Evolutionary conservation across 345 rosid genomes (phyloP).

Genomic region (Anastatica hierochuntica): DNA sequence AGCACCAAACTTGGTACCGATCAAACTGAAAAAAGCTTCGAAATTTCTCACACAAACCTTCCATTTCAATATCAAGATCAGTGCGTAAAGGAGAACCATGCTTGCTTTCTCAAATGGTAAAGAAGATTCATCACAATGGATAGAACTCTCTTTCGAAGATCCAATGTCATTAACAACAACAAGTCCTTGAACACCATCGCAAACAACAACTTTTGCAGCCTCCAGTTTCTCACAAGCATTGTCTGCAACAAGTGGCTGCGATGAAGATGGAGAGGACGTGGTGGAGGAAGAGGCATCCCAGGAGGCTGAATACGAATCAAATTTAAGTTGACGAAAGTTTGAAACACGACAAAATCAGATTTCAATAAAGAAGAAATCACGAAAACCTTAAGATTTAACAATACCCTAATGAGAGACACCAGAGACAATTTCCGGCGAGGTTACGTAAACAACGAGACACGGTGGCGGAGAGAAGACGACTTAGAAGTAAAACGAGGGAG

Average conservation of each 20-base stretch:
- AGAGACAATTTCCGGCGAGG: too few relatives aligned
- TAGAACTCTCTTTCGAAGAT: conserved; percentile 6
- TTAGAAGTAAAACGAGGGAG: too few relatives aligned
- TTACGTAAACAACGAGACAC: too few relatives aligned
- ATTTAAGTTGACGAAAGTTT: too few relatives aligned
- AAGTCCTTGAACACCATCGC: conserved; percentile 10
- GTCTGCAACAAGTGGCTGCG: background rate
- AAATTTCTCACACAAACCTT: conserved; percentile 39
- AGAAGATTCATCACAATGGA: too few relatives aligned
- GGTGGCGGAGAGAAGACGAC: too few relatives aligned
- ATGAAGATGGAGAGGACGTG: conserved; percentile 28
- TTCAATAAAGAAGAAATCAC: too few relatives aligned
- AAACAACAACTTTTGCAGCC: conserved; percentile 3
- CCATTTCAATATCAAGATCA: conserved; percentile 92
- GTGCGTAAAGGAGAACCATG: too few relatives aligned
- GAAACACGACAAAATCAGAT: too few relatives aligned
- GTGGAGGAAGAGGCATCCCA: conserved; percentile 23
- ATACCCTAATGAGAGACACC: too few relatives aligned
- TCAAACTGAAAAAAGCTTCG: background rate
- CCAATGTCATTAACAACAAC: conserved; percentile 18
- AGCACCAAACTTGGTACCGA: background rate
- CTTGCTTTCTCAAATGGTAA: conserved; percentile 27
- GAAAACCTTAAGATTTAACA: too few relatives aligned
- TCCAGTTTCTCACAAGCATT: background rate
- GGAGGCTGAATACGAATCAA: too few relatives aligned